Percentiles rank a stretch among this genome's conserved stretches.
Evolutionary conservation across 73 alveolate genomes (phyloP).

Genomic region (Paramecium caudatum): DNA sequence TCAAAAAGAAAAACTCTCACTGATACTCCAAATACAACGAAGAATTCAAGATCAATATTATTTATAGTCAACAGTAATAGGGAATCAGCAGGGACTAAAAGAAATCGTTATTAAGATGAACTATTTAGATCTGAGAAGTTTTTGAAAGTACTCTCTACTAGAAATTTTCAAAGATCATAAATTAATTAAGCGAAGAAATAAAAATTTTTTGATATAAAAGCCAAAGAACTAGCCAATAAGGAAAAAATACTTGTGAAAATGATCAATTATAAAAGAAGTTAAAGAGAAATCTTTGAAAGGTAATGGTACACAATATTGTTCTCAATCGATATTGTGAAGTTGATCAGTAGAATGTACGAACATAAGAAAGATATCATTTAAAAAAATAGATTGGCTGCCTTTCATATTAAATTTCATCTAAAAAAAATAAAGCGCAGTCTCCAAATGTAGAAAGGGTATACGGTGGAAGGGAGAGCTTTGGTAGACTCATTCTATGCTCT

Average conservation of each 20-base stretch:
- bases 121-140: neutral
- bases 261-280: neutral
- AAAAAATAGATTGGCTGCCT: constrained; percentile 47
- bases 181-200: neutral
- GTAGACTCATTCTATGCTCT: neutral
- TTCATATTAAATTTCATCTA: neutral
- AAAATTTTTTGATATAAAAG: neutral
- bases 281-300: neutral
- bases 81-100: constrained; percentile 32
- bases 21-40: neutral
- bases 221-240: neutral
- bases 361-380: constrained; percentile 14
- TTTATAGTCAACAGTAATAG: neutral
- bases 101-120: neutral
- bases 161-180: neutral
- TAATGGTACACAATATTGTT: neutral
- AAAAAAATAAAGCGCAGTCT: neutral
- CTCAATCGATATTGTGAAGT: neutral
- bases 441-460: neutral
- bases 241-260: neutral
- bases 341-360: neutral
- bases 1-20: neutral
- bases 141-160: neutral
- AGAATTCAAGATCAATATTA: neutral
- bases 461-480: neutral